A percentile compares a stretch with the other conserved stretches of the same genome.
These are phyloP conservation scores for Eimeria brunetti DNA, from an alignment of 169 alveolate genomes.

Conservation along the genomic window DNA sequence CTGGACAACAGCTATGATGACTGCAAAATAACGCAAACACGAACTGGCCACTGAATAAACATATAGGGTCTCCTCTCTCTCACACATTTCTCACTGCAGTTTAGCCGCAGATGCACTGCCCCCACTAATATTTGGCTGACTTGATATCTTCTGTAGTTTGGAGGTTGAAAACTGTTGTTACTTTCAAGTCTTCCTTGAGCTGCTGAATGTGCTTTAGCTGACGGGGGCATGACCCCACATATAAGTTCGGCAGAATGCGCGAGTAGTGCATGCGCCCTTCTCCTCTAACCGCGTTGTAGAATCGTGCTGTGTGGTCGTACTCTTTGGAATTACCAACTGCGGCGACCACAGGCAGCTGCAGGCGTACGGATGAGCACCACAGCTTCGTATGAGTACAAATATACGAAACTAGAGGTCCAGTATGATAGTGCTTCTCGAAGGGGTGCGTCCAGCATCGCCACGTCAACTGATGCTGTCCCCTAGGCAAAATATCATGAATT, in stretches of 20 bases:
- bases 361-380: background rate
- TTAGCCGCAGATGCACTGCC: background rate
- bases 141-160: constrained; percentile 58
- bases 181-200: constrained; percentile 68
- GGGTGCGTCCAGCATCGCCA: background rate
- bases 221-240: constrained; percentile 77
- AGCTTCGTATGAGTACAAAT: background rate
- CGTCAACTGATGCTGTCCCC: background rate
- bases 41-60: background rate
- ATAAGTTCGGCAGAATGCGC: constrained; percentile 56
- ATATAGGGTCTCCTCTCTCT: background rate
- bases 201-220: constrained; percentile 69
- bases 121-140: background rate
- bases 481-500: too few species aligned
- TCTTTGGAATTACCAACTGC: constrained; percentile 43
- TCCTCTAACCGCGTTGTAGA: constrained; percentile 60
- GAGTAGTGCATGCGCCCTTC: constrained; percentile 76
- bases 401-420: background rate
- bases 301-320: constrained; percentile 61
- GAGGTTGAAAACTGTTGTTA: constrained; percentile 46
- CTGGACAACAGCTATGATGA: background rate
- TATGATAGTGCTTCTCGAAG: background rate
- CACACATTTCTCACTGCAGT: background rate
- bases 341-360: constrained; percentile 9
- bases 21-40: background rate